Evolutionary conservation across 163 green algal species (phyloP), one percentile per base, ranked within the genome.

Genomic region (Chloroidium sp.): DNA sequence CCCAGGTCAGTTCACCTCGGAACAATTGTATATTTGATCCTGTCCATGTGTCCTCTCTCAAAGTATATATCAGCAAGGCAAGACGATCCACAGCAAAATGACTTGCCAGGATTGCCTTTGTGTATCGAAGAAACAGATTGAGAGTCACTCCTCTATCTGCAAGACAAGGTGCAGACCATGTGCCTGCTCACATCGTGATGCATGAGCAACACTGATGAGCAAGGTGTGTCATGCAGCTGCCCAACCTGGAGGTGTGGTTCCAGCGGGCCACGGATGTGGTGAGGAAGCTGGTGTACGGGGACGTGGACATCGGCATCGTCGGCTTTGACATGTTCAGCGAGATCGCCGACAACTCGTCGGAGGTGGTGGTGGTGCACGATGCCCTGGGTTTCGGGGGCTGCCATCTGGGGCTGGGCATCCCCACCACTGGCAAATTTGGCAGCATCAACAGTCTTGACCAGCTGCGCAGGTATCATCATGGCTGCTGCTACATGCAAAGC

Each of bases 301-400:
- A 99, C 85, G 87, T 99, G 2, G 96, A 99, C 90, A 87, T 99
- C 10, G 96, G 95, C 82, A 98, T 99, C 68, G 94, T 99, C 68
- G 95, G 95, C 78, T 90, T 91, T n/a, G 94, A 97, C 89, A 97
- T 96, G 91, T 95, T 93, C 72, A 36, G 14, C 3, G 92, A 94
- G 88, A 83, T 95, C 13, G 87, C 84, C 2, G 85, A 88, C 75
- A 82, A 82, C 6, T 86, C 91, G 69, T 77, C 76, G 76, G 93
- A 98, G 78, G 82, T 98, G 6, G 82, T 99, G 0, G 86, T 98
- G 57, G 84, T 98, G 67, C 96, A 99, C 82, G 95, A 99, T 62
- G 90, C 92, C 1, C 92, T 99, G 6, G 87, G 91, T 82, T 99
- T 98, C 87, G 96, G 96, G 3, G 83, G 93, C 69, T 99, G 96